Evolutionary conservation across 176 grass and related monocot genomes (phyloP).

Genomic region (Musa beccarii): DNA sequence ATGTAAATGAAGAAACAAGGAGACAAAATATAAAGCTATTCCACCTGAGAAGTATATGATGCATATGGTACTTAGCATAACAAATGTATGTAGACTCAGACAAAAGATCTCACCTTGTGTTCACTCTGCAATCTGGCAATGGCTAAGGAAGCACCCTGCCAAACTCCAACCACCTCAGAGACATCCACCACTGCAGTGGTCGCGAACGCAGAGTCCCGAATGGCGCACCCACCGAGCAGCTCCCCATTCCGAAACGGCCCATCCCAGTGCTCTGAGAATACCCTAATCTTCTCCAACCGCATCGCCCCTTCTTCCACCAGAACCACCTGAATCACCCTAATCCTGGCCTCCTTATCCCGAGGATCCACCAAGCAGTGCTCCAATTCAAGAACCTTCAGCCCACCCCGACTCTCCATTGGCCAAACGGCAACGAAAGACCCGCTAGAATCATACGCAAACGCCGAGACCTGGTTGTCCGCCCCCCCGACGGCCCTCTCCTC

Average conservation of each 20-base stretch:
- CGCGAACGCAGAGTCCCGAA: slow-evolving; percentile 60
- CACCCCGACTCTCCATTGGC: slow-evolving; percentile 35
- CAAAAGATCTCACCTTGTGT: slow-evolving; percentile 26
- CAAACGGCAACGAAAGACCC: slow-evolving; percentile 54
- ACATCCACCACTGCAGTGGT: slow-evolving; percentile 37
- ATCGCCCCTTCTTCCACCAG: slow-evolving; percentile 30
- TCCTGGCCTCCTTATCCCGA: slow-evolving; percentile 30
- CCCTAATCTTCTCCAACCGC: slow-evolving; percentile 41
- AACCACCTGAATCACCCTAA: slow-evolving; percentile 55
- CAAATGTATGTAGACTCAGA: not conserved
- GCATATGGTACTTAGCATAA: not conserved
- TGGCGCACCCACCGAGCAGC: slow-evolving; percentile 66
- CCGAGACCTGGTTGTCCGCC: slow-evolving; percentile 29
- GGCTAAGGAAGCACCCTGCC: slow-evolving; percentile 27
- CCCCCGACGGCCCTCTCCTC: slow-evolving; percentile 45
- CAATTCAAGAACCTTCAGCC: slow-evolving; percentile 40
- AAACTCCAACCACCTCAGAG: slow-evolving; percentile 37
- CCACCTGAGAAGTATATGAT: not conserved
- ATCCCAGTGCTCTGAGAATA: slow-evolving; percentile 88
- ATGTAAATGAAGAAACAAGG: not conserved
- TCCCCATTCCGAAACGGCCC: slow-evolving; percentile 78
- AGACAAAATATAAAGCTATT: not conserved
- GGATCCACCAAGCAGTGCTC: slow-evolving; percentile 80
- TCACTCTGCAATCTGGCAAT: slow-evolving; percentile 41
- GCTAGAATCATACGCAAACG: slow-evolving; percentile 36